Conservation (phyloP, 2,329 filamentous ascomycete genomes). For the Colletotrichum sp. region DNA sequence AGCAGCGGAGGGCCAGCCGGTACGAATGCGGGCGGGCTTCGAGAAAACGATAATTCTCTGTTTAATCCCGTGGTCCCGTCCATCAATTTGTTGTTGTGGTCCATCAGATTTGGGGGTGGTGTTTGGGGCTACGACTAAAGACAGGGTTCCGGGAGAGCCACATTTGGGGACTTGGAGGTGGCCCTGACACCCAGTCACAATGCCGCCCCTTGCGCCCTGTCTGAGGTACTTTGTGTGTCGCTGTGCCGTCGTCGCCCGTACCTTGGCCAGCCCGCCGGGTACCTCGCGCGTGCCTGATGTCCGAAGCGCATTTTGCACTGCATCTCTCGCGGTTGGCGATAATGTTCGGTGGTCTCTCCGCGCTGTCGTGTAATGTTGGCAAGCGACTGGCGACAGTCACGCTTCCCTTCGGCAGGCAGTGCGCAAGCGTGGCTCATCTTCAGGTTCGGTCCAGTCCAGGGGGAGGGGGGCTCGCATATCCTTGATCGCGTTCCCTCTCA, state of each 20-base stretch:
- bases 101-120: conserved; percentile 12
- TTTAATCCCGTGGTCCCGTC: conserved; percentile 11
- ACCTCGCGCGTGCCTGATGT: not conserved
- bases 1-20: not conserved
- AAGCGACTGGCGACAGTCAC: not conserved
- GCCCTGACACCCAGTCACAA: conserved; percentile 17
- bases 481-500: not conserved
- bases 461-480: not conserved
- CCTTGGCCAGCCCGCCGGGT: not conserved
- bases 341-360: not conserved
- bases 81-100: conserved; percentile 19
- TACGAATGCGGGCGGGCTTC: not conserved
- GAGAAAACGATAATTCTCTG: conserved; percentile 19
- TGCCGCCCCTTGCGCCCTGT: conserved; percentile 18
- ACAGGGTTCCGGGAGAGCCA: conserved; percentile 18
- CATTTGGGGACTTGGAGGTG: conserved; percentile 15
- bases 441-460: not conserved
- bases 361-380: conserved; percentile 2
- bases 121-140: conserved; percentile 15
- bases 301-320: not conserved
- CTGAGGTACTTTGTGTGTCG: not conserved
- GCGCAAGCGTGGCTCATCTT: not conserved
- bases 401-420: not conserved
- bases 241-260: not conserved
- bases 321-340: not conserved